These are phyloP conservation scores for Pyronema domesticum DNA, from an alignment of 495 filamentous ascomycete species.

Conservation along the genomic window DNA sequence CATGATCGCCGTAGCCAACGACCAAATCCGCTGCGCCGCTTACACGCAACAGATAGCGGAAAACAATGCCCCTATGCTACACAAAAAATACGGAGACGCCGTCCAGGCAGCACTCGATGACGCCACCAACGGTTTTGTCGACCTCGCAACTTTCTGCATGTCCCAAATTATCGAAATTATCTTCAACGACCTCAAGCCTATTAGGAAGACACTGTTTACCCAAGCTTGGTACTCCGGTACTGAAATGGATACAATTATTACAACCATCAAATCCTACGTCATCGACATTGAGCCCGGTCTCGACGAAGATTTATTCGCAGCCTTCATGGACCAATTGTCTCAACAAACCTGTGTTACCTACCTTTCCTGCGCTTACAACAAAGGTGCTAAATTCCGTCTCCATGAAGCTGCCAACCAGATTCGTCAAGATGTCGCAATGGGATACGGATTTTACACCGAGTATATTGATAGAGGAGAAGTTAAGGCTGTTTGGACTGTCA, in stretches of 20 bases:
- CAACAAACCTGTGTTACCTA: constrained; percentile 79
- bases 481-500: constrained; percentile 80
- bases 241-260: constrained; percentile 72
- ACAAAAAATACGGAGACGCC: constrained; percentile 57
- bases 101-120: constrained; percentile 48
- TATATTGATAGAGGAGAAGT: constrained; percentile 33
- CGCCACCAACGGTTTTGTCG: constrained; percentile 72
- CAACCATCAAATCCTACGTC: constrained; percentile 88
- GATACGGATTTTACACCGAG: constrained; percentile 22
- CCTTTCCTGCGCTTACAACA: constrained; percentile 72
- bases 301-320: constrained; percentile 49
- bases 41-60: constrained; percentile 52
- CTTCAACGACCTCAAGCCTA: constrained; percentile 66
- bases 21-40: constrained; percentile 72
- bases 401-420: constrained; percentile 21
- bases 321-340: constrained; percentile 67
- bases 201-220: constrained; percentile 81
- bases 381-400: constrained; percentile 63
- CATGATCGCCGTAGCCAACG: constrained; percentile 92
- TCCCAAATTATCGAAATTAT: constrained; percentile 65
- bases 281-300: constrained; percentile 64
- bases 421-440: constrained; percentile 19
- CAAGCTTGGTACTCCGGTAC: constrained; percentile 65
- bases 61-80: constrained; percentile 56
- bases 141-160: constrained; percentile 79